Evolutionary conservation across 2,329 filamentous ascomycete species (phyloP).

Genomic region (Graphilbum sp.): DNA sequence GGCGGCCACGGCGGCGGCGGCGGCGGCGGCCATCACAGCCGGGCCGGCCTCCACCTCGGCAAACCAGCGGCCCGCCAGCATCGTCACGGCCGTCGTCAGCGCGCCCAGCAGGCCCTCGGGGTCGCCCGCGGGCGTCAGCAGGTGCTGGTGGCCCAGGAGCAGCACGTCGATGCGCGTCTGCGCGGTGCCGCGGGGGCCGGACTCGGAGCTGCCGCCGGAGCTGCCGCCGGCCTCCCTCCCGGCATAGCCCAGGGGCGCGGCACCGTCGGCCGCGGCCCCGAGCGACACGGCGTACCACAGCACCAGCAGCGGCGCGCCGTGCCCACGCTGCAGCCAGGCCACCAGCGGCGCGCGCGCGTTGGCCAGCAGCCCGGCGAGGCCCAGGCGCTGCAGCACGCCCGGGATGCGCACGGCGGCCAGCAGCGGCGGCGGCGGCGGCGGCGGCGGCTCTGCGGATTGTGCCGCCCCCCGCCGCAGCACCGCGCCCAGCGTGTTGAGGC

Average conservation of each 20-base stretch:
- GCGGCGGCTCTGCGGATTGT: neutral
- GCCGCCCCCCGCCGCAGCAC: neutral
- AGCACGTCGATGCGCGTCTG: neutral
- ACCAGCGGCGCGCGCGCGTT: neutral
- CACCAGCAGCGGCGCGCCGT: neutral
- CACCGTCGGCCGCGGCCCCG: neutral
- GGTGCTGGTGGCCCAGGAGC: neutral
- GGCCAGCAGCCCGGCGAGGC: neutral
- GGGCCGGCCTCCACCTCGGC: neutral
- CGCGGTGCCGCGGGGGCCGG: neutral
- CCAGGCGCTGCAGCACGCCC: conserved; percentile 1
- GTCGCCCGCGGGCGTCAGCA: neutral
- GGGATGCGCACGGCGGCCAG: neutral
- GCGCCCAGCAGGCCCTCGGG: conserved; percentile 1
- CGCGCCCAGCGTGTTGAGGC: neutral
- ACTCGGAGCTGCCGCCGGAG: no score
- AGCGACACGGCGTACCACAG: neutral
- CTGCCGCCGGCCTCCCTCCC: no score
- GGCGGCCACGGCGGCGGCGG: neutral
- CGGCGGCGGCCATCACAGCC: neutral
- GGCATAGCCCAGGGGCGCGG: no score
- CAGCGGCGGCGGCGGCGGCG: neutral
- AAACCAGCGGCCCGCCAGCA: neutral
- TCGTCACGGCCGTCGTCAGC: neutral
- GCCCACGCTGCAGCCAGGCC: neutral